A percentile compares a stretch with the other conserved stretches of the same genome.
Conservation (phyloP, 108 stramenopile species). For the Cyclotella sp. region DNA sequence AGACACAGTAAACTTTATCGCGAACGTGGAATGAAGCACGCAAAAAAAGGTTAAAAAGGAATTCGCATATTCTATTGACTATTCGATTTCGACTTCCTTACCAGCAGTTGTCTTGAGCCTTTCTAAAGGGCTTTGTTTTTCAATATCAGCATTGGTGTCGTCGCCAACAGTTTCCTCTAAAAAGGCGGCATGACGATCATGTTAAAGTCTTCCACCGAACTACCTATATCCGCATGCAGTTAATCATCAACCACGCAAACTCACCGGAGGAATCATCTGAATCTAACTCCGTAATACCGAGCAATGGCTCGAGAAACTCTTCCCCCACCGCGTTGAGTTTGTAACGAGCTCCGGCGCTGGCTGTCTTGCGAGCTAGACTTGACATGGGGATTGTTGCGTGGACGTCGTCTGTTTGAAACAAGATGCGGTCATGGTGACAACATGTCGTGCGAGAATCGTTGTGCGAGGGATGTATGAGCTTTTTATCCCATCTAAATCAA, state of each 20-base stretch:
- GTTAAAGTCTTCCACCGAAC: neutral
- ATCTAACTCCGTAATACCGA: neutral
- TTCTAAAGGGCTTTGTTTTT: neutral
- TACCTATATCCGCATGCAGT: neutral
- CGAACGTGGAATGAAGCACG: neutral
- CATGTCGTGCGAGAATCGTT: too few species aligned
- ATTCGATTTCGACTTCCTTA: neutral
- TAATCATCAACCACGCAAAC: neutral
- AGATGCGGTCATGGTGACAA: too few species aligned
- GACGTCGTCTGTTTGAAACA: too few species aligned
- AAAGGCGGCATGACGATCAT: neutral
- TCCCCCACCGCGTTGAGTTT: neutral
- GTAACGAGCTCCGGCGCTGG: neutral
- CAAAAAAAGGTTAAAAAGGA: neutral
- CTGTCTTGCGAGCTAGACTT: neutral
- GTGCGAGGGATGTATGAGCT: too few species aligned
- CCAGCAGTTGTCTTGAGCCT: constrained; percentile 1
- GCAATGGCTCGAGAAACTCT: neutral
- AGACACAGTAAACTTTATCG: neutral
- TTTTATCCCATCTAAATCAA: too few species aligned
- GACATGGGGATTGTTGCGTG: neutral
- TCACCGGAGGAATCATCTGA: constrained; percentile 2
- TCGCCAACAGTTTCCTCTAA: neutral
- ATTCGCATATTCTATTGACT: neutral
- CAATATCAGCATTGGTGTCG: neutral